Base-by-base conservation (phyloP, 805 yeast genomes). In the Barnettozyma vustinii region DNA sequence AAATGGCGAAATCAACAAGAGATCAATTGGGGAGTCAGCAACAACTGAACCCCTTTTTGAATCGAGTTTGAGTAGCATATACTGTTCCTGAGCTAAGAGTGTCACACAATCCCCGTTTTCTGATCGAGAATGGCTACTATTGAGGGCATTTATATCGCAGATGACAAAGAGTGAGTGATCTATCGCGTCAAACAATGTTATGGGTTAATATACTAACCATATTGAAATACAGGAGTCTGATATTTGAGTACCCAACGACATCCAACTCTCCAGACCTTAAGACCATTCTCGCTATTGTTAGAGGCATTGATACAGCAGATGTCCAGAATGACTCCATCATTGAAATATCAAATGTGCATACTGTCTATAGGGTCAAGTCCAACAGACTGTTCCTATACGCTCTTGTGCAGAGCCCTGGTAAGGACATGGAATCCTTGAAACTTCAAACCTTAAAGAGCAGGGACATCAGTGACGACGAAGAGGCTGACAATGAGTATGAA, bases 121-220 rank as follows among this genome's bases (percentile, higher is more conserved):
- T 6, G 30, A 13, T 13, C 20, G 23, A 46, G 42, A 35, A 66
- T 66, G 69, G 59, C 67, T 53, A 52, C 65, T 13, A 64, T 70
- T 45, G 70, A 65, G 46, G 74, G 73, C 21, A 55, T 71, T 19
- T 71, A 69, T 50, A 63, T 71, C 9, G 61, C 72, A 25, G 76
- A 72, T 56, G 64, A 65, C 43, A 67, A 64, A 50, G 73, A 71
- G 72, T 69, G 53, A 26, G 69, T 60, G 18, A 6, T 20, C 42
- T 19, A 13, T 18, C 33, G 13, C 33, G 25, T 23, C 25, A 23
- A 23, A 5, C 25, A 23, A 8, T 23, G 8, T 8, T 8, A 23
- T 8, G 8, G 25, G 20, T 45, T 44, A 47, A 47, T 39, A 9
- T 42, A 33, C 46, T 21, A 9, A 15, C 6, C 3, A 6, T 23